A percentile compares a stretch with the other conserved stretches of the same genome.
Evolutionary conservation across 2,329 filamentous ascomycete species (phyloP).

Genomic region (Sporothrix variecibatus): DNA sequence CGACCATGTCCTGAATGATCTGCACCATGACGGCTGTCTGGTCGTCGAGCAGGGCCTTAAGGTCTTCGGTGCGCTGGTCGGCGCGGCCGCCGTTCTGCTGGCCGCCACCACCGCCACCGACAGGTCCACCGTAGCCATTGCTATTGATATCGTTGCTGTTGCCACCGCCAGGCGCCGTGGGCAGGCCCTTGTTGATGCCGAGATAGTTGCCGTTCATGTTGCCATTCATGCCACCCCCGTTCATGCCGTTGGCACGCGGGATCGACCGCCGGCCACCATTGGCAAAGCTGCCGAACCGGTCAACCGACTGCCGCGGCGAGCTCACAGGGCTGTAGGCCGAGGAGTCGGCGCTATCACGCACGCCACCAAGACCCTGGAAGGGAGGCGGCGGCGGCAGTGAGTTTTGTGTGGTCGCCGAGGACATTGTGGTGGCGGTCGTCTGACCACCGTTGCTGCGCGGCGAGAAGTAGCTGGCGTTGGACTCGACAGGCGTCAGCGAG

Average conservation of each 20-base stretch:
- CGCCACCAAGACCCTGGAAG: slow-evolving; percentile 60
- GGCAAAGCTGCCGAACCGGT: slow-evolving; percentile 41
- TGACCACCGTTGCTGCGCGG: slow-evolving; percentile 43
- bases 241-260: slow-evolving; percentile 26
- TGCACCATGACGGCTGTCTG: slow-evolving; percentile 78
- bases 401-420: slow-evolving; percentile 39
- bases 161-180: slow-evolving; percentile 42
- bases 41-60: slow-evolving; percentile 75
- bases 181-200: slow-evolving; percentile 41
- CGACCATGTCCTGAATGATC: slow-evolving; percentile 79
- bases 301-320: slow-evolving; percentile 63
- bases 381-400: slow-evolving; percentile 54
- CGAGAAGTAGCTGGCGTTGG: slow-evolving; percentile 13
- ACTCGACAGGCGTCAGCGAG: slow-evolving; percentile 20
- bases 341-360: slow-evolving; percentile 64
- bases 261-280: slow-evolving; percentile 30
- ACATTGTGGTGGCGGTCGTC: slow-evolving; percentile 39
- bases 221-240: background rate
- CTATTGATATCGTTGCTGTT: background rate
- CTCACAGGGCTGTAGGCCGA: slow-evolving; percentile 74
- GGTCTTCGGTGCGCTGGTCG: slow-evolving; percentile 51
- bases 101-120: background rate
- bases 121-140: background rate
- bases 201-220: slow-evolving; percentile 41
- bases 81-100: slow-evolving; percentile 35